Conservation (phyloP, 805 yeast species). For the Sporopachydermia lactativora region DNA sequence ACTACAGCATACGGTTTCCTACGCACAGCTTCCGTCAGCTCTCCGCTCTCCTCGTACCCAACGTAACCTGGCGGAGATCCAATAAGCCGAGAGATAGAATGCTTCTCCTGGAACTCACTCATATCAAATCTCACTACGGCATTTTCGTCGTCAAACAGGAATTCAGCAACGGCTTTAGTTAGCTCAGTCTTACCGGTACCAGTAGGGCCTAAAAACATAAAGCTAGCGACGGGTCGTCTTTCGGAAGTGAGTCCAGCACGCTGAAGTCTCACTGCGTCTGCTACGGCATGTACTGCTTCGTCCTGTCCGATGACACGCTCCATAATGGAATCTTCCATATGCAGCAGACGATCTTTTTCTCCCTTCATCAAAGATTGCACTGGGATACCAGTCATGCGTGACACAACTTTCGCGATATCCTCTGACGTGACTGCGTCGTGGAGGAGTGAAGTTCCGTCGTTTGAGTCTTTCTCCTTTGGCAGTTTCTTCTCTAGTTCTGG, state of each 20-base stretch:
- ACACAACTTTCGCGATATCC: slow-evolving; percentile 84
- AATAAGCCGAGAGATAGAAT: slow-evolving; percentile 76
- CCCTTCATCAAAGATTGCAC: slow-evolving; percentile 84
- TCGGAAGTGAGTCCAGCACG: slow-evolving; percentile 94
- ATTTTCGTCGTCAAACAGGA: slow-evolving; percentile 76
- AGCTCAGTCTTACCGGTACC: slow-evolving; percentile 98
- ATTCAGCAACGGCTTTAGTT: slow-evolving; percentile 85
- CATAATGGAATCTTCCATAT: slow-evolving; percentile 71
- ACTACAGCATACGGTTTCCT: slow-evolving; percentile 91
- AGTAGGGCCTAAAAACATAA: slow-evolving; percentile 94
- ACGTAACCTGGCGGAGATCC: slow-evolving; percentile 99
- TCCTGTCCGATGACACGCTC: slow-evolving; percentile 88
- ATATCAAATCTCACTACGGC: slow-evolving; percentile 88
- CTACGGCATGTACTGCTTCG: slow-evolving; percentile 77
- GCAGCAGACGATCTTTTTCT: slow-evolving; percentile 79
- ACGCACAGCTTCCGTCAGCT: slow-evolving; percentile 89
- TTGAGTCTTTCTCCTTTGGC: slow-evolving; percentile 21
- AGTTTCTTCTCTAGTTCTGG: slow-evolving; percentile 64
- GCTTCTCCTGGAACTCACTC: slow-evolving; percentile 97
- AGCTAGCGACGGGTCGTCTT: slow-evolving; percentile 90
- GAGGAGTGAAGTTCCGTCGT: slow-evolving; percentile 25
- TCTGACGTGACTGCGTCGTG: slow-evolving; percentile 93
- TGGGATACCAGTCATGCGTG: slow-evolving; percentile 94
- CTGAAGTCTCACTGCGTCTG: slow-evolving; percentile 92
- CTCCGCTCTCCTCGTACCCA: slow-evolving; percentile 88